Base-by-base conservation (phyloP, 148 eudicot genomes). In the Limonium bicolor region DNA sequence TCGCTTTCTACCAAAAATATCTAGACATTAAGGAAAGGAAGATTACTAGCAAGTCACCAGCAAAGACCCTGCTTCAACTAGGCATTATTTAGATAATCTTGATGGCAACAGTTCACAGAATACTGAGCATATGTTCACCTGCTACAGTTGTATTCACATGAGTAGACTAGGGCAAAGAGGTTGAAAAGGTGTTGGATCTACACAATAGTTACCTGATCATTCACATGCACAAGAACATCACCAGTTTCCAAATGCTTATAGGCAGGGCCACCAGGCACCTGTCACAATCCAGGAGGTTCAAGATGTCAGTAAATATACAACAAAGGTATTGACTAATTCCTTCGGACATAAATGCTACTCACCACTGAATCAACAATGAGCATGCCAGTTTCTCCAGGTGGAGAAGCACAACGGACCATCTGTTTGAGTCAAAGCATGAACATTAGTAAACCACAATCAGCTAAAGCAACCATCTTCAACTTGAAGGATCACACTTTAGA, bases 241-340 rank as follows among this genome's bases (percentile, higher is more conserved):
- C 99, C 99, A 34, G 99, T 74, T 74, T 85, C 94, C 80, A 92
- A 65, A 61, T 58, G 73, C 38, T 67, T 76, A 44, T 81, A 64
- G 27, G 88, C 82, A 59, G 95, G 99, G 38, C 99, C 99, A 43
- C 93, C 99, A 15, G 95, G 99, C 44, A 92, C 99, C 99, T 92
- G 62, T 20, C 71, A 51, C 32, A 57, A 48, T 47, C 15, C 60
- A 40, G n/a, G n/a, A n/a, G 20, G 28, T 22, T 43, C 7, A 22
- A 43, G 29, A 32, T 32, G 36, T 10, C 23, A 25, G 26, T 30
- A 43, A 12, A 25, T 8, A 3, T 9, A 4, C 11, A 9, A 3
- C 5, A n/a, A 47, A 14, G 33, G 60, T 27, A 13, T 5, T 36
- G 36, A 46, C 19, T n/a, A 36, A 33, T 37, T 46, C 20, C 28